Evolutionary conservation across 176 grass and related monocot species (phyloP).

Genomic region (Oryza meyeriana): DNA sequence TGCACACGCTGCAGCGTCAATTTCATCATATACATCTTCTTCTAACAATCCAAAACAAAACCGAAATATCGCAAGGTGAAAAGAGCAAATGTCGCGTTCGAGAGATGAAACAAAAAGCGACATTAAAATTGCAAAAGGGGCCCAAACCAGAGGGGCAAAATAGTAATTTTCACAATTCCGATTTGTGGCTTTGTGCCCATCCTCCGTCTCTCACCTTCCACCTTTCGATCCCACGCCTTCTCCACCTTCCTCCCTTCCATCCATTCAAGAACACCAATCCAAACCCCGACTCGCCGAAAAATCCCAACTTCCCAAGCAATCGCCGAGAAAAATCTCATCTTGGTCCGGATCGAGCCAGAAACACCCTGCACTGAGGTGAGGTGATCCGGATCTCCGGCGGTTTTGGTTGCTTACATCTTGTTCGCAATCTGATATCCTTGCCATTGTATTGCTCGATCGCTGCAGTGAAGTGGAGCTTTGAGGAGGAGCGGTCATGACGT

Average conservation of each 20-base stretch:
- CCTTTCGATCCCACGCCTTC: slow-evolving; percentile 43
- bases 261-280: slow-evolving; percentile 45
- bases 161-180: slow-evolving; percentile 13
- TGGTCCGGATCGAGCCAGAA: slow-evolving; percentile 14
- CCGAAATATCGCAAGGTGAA: neutral
- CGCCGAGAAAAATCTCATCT: neutral
- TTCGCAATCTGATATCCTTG: neutral
- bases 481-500: slow-evolving; percentile 27
- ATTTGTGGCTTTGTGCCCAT: slow-evolving; percentile 27
- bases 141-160: neutral
- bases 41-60: neutral
- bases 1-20: neutral
- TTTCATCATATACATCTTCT: neutral
- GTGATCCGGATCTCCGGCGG: slow-evolving; percentile 23
- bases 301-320: neutral
- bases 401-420: neutral
- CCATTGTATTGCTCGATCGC: slow-evolving; percentile 28
- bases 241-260: slow-evolving; percentile 25
- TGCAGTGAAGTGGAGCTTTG: neutral
- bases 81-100: neutral
- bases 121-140: neutral
- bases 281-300: slow-evolving; percentile 21
- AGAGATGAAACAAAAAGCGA: neutral
- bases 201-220: slow-evolving; percentile 15
- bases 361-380: neutral